Conservation (phyloP, 371 early-diverging fungal genomes). For the Cladochytrium tenue region DNA sequence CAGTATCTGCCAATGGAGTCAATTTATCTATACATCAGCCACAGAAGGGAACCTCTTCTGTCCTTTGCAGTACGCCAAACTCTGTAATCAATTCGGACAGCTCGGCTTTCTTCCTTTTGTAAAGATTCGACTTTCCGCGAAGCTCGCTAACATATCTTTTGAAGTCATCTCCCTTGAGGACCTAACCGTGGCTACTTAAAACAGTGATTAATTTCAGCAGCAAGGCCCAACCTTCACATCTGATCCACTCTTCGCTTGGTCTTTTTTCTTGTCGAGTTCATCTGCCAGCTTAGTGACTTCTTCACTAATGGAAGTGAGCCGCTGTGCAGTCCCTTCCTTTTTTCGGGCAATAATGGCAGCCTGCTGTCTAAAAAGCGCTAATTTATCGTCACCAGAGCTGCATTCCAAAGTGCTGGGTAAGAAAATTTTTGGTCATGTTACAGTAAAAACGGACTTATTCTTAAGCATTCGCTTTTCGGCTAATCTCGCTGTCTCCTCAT, state of each 20-base stretch:
- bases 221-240: slow-evolving; percentile 32
- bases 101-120: slow-evolving; percentile 53
- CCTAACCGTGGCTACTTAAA: slow-evolving; percentile 15
- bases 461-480: slow-evolving; percentile 45
- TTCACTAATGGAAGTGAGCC: slow-evolving; percentile 31
- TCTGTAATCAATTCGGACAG: slow-evolving; percentile 47
- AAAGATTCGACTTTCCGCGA: slow-evolving; percentile 52
- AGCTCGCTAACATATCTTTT: slow-evolving; percentile 58
- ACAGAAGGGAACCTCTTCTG: slow-evolving; percentile 57
- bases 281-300: slow-evolving; percentile 34
- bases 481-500: slow-evolving; percentile 42
- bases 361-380: slow-evolving; percentile 58
- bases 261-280: slow-evolving; percentile 38
- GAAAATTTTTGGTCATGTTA: background rate
- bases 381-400: slow-evolving; percentile 53
- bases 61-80: slow-evolving; percentile 51
- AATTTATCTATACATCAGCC: too few species aligned
- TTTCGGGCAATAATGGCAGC: slow-evolving; percentile 55
- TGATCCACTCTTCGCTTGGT: slow-evolving; percentile 15
- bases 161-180: slow-evolving; percentile 60
- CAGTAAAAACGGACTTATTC: slow-evolving; percentile 30
- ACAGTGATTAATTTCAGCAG: background rate
- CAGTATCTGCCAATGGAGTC: slow-evolving; percentile 37
- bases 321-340: slow-evolving; percentile 48
- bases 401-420: background rate